Evolutionary conservation across 768 basidiomycete genomes (phyloP).

Genomic region (Thelephora ganbajun): DNA sequence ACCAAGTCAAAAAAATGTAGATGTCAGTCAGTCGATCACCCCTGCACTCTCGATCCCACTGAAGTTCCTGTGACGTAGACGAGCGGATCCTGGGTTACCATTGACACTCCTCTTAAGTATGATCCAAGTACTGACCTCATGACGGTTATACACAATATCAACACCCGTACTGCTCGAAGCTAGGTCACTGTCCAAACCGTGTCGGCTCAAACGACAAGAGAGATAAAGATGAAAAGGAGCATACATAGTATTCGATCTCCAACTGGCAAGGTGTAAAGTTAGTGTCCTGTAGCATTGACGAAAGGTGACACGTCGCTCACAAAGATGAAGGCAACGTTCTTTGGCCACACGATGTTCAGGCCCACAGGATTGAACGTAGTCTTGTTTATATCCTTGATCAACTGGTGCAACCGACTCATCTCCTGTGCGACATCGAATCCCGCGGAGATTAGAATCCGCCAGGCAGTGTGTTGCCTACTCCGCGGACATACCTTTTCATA

Average conservation of each 20-base stretch:
- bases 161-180: too few species aligned
- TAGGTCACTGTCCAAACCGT: too few species aligned
- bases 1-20: not conserved
- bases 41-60: too few species aligned
- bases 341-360: constrained; percentile 77
- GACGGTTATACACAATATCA: too few species aligned
- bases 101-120: too few species aligned
- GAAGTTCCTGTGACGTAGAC: too few species aligned
- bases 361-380: constrained; percentile 76
- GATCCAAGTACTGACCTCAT: too few species aligned
- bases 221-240: constrained; percentile 11
- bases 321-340: constrained; percentile 77
- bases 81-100: too few species aligned
- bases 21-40: not conserved
- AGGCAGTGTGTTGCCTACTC: not conserved
- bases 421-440: constrained; percentile 35
- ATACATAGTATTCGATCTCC: constrained; percentile 89
- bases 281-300: not conserved
- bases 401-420: constrained; percentile 48
- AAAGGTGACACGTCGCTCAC: constrained; percentile 35
- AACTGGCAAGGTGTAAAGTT: constrained; percentile 34
- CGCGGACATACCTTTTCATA: constrained; percentile 56
- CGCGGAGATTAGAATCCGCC: too few species aligned
- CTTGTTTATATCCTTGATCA: constrained; percentile 57
- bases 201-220: too few species aligned